These are phyloP conservation scores for Mitragyna speciosa DNA, from an alignment of 257 asterid genomes.

Conservation along the genomic window DNA sequence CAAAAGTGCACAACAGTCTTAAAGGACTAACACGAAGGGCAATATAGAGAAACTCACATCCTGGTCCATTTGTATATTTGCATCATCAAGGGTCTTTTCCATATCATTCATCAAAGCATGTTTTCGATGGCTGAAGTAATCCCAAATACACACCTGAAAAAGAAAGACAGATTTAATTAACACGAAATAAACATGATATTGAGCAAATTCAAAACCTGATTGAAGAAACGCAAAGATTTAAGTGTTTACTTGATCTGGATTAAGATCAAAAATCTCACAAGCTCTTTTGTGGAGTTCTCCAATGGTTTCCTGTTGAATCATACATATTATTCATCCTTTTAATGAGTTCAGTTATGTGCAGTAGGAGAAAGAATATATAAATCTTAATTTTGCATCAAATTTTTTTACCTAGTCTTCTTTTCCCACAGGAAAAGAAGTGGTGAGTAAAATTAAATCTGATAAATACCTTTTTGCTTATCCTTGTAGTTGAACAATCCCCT, in stretches of 20 bases:
- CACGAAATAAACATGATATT: background rate
- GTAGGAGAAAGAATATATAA: background rate
- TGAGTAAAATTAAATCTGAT: background rate
- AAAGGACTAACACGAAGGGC: slow-evolving; percentile 14
- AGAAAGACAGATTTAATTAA: slow-evolving; percentile 13
- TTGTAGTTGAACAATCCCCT: slow-evolving; percentile 67
- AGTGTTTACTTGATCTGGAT: slow-evolving; percentile 66
- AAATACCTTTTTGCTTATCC: slow-evolving; percentile 95
- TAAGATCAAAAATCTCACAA: slow-evolving; percentile 76
- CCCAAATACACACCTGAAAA: slow-evolving; percentile 82
- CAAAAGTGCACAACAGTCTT: slow-evolving; percentile 10
- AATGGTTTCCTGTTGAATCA: slow-evolving; percentile 72
- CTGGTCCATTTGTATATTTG: slow-evolving; percentile 99
- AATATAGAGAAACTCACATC: slow-evolving; percentile 65
- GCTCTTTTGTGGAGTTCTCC: slow-evolving; percentile 89
- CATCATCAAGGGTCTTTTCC: slow-evolving; percentile 94
- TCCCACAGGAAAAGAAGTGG: slow-evolving; percentile 1
- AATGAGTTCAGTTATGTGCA: background rate
- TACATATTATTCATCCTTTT: background rate
- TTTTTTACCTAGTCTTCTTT: background rate
- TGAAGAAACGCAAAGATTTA: slow-evolving; percentile 14
- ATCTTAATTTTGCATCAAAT: background rate
- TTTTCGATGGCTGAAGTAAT: slow-evolving; percentile 79
- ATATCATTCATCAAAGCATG: slow-evolving; percentile 93
- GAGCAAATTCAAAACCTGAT: slow-evolving; percentile 22